Evolutionary conservation across 805 yeast species (phyloP), one percentile per base, ranked within the genome.

Genomic region (Cyberlindnera samutprakarnensis): DNA sequence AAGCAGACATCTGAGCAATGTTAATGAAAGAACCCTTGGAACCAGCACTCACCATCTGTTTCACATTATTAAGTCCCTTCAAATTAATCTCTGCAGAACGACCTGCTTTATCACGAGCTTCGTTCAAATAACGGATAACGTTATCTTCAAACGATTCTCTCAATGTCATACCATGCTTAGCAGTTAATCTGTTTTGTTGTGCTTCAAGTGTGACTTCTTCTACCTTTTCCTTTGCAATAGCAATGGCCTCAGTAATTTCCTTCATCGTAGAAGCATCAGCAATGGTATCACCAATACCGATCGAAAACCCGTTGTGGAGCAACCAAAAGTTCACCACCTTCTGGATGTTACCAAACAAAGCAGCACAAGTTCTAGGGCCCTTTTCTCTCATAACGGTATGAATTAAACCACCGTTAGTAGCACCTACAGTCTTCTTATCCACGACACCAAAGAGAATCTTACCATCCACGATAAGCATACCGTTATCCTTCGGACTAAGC

Each of bases 201-300:
- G 97, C 98, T 53, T 86, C 95, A 46, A 73, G 62, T 39, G 92
- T 90, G 33, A 90, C 90, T 49, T 83, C 92, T 55, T 90, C 96
- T 24, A 92, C 99, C 64, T 90, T 86, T 28, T 72, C 74, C 59
- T 94, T 94, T 12, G 98, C 98, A 39, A 78, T 85, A 31, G 85
- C 78, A 58, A 92, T 92, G 4, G 97, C 90, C 37, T 81, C 79
- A 2, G 97, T 92, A 49, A 92, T 88, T 46, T 80, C 81, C 46
- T 78, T 77, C 95, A 92, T 94, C 25, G 99, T 92, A 19, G 74
- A 78, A n/a, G 88, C 75, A 67, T 94, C 98, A 30, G 98, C 98
- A 65, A 92, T 94, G 4, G 98, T 92, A 62, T 92, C 99, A 69
- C 99, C 99, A 61, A 92, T 92, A 72, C 99, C 99, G 49, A 94